These are phyloP conservation scores for Pisolithus albus DNA, from an alignment of 768 basidiomycete genomes.

Conservation along the genomic window DNA sequence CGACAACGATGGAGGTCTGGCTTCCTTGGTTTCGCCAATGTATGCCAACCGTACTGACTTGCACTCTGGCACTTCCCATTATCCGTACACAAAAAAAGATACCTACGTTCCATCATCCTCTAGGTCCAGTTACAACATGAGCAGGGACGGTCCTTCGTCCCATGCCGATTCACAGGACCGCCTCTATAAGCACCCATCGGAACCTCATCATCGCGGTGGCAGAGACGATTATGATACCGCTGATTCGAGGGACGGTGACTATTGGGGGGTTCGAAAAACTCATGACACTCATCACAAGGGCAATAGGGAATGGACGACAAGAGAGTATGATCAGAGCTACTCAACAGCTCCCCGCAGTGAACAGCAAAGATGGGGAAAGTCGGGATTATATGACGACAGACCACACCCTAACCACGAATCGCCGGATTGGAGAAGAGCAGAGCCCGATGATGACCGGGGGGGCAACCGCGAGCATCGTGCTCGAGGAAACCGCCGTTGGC, in stretches of 20 bases:
- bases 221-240: conserved; percentile 43
- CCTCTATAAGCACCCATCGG: conserved; percentile 33
- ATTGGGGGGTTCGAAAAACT: conserved; percentile 36
- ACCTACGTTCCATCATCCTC: conserved; percentile 40
- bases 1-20: conserved; percentile 36
- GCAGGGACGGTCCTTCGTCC: conserved; percentile 47
- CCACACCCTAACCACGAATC: conserved; percentile 39
- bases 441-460: conserved; percentile 32
- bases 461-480: conserved; percentile 25
- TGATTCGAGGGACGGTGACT: conserved; percentile 39
- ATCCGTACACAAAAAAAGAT: conserved; percentile 37
- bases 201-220: conserved; percentile 45
- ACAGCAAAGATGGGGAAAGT: conserved; percentile 36
- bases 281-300: conserved; percentile 37
- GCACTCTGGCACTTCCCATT: conserved; percentile 44
- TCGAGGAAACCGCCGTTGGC: conserved; percentile 27
- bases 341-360: conserved; percentile 43
- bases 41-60: conserved; percentile 48
- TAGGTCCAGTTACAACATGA: conserved; percentile 39
- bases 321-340: conserved; percentile 40
- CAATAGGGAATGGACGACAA: conserved; percentile 39
- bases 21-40: conserved; percentile 39
- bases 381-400: conserved; percentile 36
- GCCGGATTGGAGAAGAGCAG: conserved; percentile 36
- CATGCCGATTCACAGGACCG: conserved; percentile 41